A percentile compares a stretch with the other conserved stretches of the same genome.
phyloP scores from a whole-genome alignment of 257 asterid species.

The Eustoma russellianum region DNA sequence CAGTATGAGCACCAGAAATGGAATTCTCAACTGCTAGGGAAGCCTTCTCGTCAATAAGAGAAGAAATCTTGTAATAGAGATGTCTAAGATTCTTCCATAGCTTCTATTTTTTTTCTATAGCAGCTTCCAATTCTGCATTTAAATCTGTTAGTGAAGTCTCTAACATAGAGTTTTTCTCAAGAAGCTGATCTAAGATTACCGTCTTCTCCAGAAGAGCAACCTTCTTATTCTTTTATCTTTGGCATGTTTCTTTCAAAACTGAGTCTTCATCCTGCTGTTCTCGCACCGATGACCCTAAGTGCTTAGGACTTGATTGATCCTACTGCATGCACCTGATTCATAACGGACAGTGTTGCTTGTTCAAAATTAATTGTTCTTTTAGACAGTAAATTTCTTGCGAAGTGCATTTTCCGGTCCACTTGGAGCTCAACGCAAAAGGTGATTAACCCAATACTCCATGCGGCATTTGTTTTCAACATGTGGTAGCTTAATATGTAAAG shows the following conservation, averaged over 20 bases:
- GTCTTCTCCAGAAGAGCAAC: constrained; percentile 57
- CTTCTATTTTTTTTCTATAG: constrained; percentile 54
- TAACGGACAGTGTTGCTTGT: constrained; percentile 38
- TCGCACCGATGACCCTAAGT: constrained; percentile 49
- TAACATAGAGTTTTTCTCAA: constrained; percentile 71
- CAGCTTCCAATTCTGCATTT: constrained; percentile 71
- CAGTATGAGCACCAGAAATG: constrained; percentile 49
- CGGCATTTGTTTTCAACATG: too few species aligned
- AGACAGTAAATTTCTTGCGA: constrained; percentile 89
- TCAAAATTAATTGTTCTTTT: constrained; percentile 71
- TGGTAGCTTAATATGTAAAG: too few species aligned
- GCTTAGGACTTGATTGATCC: constrained; percentile 55
- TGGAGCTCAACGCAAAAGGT: too few species aligned
- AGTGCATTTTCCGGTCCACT: constrained; percentile 76
- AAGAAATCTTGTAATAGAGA: constrained; percentile 53
- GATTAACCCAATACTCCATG: too few species aligned
- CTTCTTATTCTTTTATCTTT: constrained; percentile 52
- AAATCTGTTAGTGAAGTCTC: too few species aligned
- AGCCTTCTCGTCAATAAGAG: constrained; percentile 55
- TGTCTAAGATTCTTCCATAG: constrained; percentile 54
- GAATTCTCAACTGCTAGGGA: constrained; percentile 40
- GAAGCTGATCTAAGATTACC: constrained; percentile 64
- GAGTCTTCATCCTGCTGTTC: constrained; percentile 52
- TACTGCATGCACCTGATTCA: constrained; percentile 56
- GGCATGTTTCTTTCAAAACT: constrained; percentile 40